Base-by-base conservation (phyloP, 495 filamentous ascomycete genomes). In the Penicillium robsamsonii region DNA sequence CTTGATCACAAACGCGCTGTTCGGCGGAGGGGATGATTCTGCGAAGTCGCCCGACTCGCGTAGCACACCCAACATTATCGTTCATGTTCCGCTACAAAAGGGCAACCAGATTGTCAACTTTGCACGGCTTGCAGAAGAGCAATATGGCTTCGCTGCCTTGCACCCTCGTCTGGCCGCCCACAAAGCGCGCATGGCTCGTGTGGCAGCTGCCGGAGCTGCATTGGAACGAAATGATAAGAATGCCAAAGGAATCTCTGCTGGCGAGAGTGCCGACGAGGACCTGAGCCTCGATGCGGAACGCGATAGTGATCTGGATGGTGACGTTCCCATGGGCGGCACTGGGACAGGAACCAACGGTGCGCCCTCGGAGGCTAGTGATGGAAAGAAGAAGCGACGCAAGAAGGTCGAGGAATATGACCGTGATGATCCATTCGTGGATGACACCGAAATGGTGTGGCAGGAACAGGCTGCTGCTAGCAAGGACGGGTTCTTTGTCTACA, bases 341-440 rank as follows among this genome's bases (percentile, higher is more conserved):
- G 63, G 72, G 48, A 29, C 66, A 18, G 60, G 73, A 42, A 51
- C 64, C 10, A 86, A 83, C 59, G 87, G 71, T 44, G 53, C 60
- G 22, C 46, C 65, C 22, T 80, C 78, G 1, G 80, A 81, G 31
- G 76, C 77, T 3, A 70, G 78, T 13, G 81, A 82, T 9, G 75
- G 70, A 10, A 88, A 85, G 63, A 88, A 87, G 64, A 82, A 84
- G 35, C 76, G 76, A 25, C 78, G 95, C 43, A 89, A 86, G 74
- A 96, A 94, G 75, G 87, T 92, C 58, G 94, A 98, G 63, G 89
- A 96, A 57, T 98, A 98, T 64, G 92, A 97, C 72, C 91, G 91
- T 59, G 90, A 94, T 50, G 94, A 98, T 65, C 93, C 92, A 33
- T 98, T 98, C 68, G 93, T 98, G 53, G 94, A 98, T 67, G 94